phyloP scores from a whole-genome alignment of 2,329 filamentous ascomycete genomes.

The Colletotrichum sp. region DNA sequence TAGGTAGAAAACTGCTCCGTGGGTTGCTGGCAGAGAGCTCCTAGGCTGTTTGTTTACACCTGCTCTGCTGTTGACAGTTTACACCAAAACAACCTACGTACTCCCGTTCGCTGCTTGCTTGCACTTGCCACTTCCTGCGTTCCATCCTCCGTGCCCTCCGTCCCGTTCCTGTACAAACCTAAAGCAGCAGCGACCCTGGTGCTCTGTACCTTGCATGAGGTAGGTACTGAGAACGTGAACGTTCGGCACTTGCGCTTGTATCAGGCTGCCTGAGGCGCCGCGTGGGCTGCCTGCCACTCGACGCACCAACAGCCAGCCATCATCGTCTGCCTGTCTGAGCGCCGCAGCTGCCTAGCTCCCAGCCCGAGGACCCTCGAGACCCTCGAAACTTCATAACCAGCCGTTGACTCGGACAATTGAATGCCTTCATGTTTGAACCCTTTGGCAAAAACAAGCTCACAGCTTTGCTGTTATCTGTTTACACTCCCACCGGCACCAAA shows the following conservation, averaged over 20 bases:
- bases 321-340: background rate
- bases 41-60: background rate
- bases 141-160: background rate
- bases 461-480: background rate
- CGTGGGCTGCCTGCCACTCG: background rate
- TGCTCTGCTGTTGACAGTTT: background rate
- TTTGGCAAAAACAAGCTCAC: background rate
- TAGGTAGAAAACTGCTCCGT: background rate
- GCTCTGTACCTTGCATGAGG: background rate
- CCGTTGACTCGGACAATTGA: background rate
- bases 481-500: background rate
- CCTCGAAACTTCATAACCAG: background rate
- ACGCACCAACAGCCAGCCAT: background rate
- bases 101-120: background rate
- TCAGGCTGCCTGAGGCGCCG: conserved; percentile 4
- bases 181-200: background rate
- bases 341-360: conserved; percentile 12
- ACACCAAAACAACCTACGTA: background rate
- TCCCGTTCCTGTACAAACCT: background rate
- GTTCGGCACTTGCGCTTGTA: background rate
- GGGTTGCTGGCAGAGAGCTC: background rate
- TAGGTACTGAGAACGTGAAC: background rate
- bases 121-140: background rate
- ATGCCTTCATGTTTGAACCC: background rate
- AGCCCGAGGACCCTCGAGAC: background rate